These are phyloP conservation scores for Rhododendron simsii DNA, from an alignment of 148 eudicot species.

Conservation along the genomic window DNA sequence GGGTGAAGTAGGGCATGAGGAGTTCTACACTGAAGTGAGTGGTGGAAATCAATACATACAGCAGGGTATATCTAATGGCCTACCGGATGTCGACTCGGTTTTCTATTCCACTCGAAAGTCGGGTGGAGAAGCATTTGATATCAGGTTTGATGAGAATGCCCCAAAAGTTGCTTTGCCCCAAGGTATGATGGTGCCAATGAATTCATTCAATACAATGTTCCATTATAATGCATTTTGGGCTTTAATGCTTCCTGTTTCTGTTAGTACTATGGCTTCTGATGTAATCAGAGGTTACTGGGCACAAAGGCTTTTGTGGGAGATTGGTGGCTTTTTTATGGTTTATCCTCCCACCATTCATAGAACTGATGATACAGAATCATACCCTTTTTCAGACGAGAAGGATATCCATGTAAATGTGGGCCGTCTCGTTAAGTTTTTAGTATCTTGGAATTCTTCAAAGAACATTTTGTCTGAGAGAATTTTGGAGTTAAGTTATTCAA, in stretches of 20 bases:
- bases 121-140: constrained; percentile 24
- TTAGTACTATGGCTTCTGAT: constrained; percentile 40
- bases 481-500: constrained; percentile 24
- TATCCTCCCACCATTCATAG: constrained; percentile 35
- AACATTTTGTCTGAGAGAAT: constrained; percentile 21
- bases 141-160: constrained; percentile 27
- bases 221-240: constrained; percentile 38
- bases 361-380: constrained; percentile 19
- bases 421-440: constrained; percentile 24
- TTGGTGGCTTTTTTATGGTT: constrained; percentile 27
- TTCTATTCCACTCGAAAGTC: constrained; percentile 32
- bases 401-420: constrained; percentile 38
- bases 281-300: constrained; percentile 40
- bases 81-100: constrained; percentile 34
- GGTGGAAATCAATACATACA: constrained; percentile 33
- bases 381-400: constrained; percentile 32
- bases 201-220: constrained; percentile 29
- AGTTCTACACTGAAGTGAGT: constrained; percentile 18
- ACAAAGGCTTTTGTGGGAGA: constrained; percentile 36
- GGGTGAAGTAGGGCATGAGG: constrained; percentile 31
- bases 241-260: constrained; percentile 31
- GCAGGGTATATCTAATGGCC: constrained; percentile 36
- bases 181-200: constrained; percentile 34
- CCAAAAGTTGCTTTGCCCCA: constrained; percentile 36
- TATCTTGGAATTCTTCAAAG: constrained; percentile 21